These are phyloP conservation scores for Funneliformis mosseae DNA, from an alignment of 192 early-diverging fungal species.

Conservation along the genomic window DNA sequence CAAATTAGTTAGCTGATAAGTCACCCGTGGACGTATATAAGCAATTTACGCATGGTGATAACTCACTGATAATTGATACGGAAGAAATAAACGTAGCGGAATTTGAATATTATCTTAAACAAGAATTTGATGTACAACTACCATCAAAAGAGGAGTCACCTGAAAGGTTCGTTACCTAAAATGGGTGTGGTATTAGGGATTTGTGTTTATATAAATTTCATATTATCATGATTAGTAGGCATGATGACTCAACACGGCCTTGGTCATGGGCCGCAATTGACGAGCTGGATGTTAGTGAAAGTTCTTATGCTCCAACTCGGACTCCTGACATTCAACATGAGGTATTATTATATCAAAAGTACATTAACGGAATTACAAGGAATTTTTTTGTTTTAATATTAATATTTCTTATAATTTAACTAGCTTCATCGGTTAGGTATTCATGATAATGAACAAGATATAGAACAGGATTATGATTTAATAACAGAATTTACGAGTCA, in stretches of 20 bases:
- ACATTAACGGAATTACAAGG: neutral
- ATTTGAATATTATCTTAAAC: slow-evolving; percentile 26
- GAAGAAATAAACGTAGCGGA: slow-evolving; percentile 27
- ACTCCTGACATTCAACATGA: neutral
- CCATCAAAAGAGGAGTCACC: neutral
- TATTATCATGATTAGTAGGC: neutral
- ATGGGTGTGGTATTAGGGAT: neutral
- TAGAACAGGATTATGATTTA: slow-evolving; percentile 22
- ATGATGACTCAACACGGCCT: neutral
- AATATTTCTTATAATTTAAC: too few species aligned
- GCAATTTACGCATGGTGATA: slow-evolving; percentile 3
- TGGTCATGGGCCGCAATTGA: slow-evolving; percentile 4
- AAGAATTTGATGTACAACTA: slow-evolving; percentile 23
- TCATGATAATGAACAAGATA: neutral
- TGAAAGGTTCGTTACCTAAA: neutral
- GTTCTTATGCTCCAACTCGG: neutral
- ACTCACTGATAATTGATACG: neutral
- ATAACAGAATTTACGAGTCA: slow-evolving; percentile 12
- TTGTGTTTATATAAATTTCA: neutral
- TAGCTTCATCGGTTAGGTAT: too few species aligned
- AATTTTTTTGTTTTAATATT: neutral
- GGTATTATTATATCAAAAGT: too few species aligned
- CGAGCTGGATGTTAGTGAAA: neutral
- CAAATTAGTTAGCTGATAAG: slow-evolving; percentile 27
- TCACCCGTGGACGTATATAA: slow-evolving; percentile 10